Conservation (phyloP, 805 yeast species). For the Metschnikowia similis region DNA sequence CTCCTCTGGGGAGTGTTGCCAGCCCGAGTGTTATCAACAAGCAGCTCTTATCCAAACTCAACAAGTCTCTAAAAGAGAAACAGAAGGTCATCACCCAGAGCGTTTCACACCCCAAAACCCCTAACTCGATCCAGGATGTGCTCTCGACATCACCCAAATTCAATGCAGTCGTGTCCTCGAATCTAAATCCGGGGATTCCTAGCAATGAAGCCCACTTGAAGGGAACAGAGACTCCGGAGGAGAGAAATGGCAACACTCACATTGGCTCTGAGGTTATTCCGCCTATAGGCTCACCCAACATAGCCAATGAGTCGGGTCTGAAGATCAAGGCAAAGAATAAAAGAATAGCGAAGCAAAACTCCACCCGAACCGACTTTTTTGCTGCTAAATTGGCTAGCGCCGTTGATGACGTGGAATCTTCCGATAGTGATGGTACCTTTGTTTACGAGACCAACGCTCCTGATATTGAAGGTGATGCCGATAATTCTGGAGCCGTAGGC, state of each 20-base stretch:
- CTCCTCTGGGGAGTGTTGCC: conserved; percentile 2
- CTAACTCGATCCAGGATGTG: conserved; percentile 33
- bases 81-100: conserved; percentile 34
- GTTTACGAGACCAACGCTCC: conserved; percentile 66
- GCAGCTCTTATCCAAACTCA: conserved; percentile 35
- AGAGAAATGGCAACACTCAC: neutral
- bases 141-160: conserved; percentile 33
- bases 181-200: neutral
- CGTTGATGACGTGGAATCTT: conserved; percentile 80
- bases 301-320: conserved; percentile 6
- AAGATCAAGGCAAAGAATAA: conserved; percentile 19
- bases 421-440: conserved; percentile 92
- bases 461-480: conserved; percentile 18
- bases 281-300: neutral
- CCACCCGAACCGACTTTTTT: conserved; percentile 85
- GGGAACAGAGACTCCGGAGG: conserved; percentile 3
- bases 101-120: conserved; percentile 23
- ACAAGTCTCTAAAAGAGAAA: conserved; percentile 41
- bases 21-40: conserved; percentile 22
- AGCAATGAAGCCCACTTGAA: neutral
- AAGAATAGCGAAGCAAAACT: conserved; percentile 42
- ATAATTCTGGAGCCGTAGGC: neutral
- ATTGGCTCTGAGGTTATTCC: conserved; percentile 1
- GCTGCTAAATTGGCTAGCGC: conserved; percentile 95
- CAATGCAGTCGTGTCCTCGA: neutral